phyloP scores from a whole-genome alignment of 169 alveolate genomes.

The Plasmodium gonderi region DNA sequence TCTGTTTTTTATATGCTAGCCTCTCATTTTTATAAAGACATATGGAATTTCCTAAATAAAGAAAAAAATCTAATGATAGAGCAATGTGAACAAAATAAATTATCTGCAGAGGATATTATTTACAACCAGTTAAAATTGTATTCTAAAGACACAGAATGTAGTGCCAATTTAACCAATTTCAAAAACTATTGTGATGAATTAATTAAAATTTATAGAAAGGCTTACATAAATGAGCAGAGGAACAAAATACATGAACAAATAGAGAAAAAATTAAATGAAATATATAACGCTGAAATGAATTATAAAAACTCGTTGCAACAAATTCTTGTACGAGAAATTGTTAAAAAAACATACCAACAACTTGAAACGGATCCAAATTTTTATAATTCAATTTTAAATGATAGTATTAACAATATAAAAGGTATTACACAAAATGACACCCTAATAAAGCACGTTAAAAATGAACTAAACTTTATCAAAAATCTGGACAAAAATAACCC shows the following conservation, averaged over 20 bases:
- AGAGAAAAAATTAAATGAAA: conserved; percentile 68
- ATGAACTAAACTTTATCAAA: not conserved
- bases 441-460: conserved; percentile 18
- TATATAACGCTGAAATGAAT: conserved; percentile 26
- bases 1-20: conserved; percentile 91
- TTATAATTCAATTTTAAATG: conserved; percentile 16
- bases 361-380: conserved; percentile 15
- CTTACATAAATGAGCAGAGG: conserved; percentile 32
- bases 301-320: conserved; percentile 40
- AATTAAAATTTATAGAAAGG: conserved; percentile 11
- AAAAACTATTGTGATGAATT: conserved; percentile 21
- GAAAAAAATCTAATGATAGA: conserved; percentile 86
- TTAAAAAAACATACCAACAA: conserved; percentile 9
- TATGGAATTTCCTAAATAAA: conserved; percentile 68
- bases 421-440: conserved; percentile 30
- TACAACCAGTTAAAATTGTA: conserved; percentile 83
- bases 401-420: conserved; percentile 27
- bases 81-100: conserved; percentile 84
- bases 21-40: conserved; percentile 86
- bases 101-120: conserved; percentile 85
- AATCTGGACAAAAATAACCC: conserved; percentile 1
- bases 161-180: conserved; percentile 67
- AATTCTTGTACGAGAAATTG: conserved; percentile 34
- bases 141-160: conserved; percentile 78
- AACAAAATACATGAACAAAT: conserved; percentile 6